These are phyloP conservation scores for Penicillium olsonii DNA, from an alignment of 2,329 filamentous ascomycete genomes.

Conservation along the genomic window DNA sequence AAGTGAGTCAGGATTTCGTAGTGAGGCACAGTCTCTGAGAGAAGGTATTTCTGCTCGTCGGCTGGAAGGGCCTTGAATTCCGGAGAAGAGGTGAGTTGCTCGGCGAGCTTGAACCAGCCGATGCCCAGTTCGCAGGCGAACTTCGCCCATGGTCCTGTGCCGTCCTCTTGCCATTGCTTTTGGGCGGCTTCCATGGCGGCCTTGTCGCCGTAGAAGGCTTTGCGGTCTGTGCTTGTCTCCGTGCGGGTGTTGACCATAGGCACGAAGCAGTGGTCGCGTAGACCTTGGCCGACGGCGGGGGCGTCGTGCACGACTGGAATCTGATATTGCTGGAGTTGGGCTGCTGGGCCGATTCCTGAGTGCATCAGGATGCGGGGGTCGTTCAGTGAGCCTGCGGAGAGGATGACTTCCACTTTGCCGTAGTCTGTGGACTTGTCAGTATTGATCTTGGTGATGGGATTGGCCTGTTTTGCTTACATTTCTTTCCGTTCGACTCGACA, in stretches of 20 bases:
- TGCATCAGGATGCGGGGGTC: conserved; percentile 16
- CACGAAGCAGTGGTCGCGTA: conserved; percentile 22
- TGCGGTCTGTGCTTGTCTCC: conserved; percentile 7
- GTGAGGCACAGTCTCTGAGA: conserved; percentile 55
- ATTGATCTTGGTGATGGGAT: background rate
- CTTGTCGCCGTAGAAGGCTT: conserved; percentile 12
- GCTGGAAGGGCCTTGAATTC: conserved; percentile 56
- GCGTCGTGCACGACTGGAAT: conserved; percentile 17
- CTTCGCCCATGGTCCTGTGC: conserved; percentile 40
- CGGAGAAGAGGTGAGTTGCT: conserved; percentile 40
- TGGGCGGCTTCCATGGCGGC: conserved; percentile 17
- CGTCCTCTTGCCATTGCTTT: conserved; percentile 50
- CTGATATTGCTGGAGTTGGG: conserved; percentile 9
- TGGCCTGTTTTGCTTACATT: conserved; percentile 36
- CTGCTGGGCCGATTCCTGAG: conserved; percentile 15
- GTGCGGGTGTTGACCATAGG: conserved; percentile 11
- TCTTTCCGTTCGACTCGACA: conserved; percentile 44
- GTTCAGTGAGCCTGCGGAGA: conserved; percentile 21
- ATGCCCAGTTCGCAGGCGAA: conserved; percentile 34
- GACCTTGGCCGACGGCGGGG: conserved; percentile 23
- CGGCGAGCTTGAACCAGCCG: conserved; percentile 46
- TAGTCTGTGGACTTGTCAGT: conserved; percentile 8
- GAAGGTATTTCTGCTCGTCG: conserved; percentile 48
- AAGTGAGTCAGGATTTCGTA: conserved; percentile 58
- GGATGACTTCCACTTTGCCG: conserved; percentile 18